Conservation (phyloP, 106 monocot species). For the Ottelia alismoides region DNA sequence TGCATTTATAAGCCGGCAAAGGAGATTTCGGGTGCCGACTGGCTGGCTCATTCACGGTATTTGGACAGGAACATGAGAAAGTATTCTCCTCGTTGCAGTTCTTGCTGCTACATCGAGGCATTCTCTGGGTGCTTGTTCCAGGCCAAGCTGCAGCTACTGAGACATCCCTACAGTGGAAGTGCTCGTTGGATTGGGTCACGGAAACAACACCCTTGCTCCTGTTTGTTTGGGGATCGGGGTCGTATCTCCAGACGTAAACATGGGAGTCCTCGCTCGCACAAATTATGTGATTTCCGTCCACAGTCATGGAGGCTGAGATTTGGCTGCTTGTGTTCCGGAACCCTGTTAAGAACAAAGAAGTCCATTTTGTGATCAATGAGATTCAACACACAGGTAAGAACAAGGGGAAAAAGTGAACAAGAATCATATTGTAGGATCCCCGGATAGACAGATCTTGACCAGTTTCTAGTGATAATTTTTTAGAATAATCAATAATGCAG, state of each 20-base stretch:
- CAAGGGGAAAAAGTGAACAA: too few species aligned
- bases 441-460: too few species aligned
- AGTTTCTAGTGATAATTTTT: too few species aligned
- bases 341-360: too few species aligned
- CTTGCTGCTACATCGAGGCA: not conserved
- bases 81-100: not conserved
- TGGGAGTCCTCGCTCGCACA: conserved; percentile 25
- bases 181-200: conserved; percentile 11
- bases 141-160: conserved; percentile 20
- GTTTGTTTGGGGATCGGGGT: conserved; percentile 4
- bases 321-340: conserved; percentile 24
- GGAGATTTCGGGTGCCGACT: too few species aligned
- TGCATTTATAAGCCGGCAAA: too few species aligned
- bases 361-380: too few species aligned
- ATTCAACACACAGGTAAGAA: too few species aligned
- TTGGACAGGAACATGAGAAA: too few species aligned
- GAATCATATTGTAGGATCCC: too few species aligned
- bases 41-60: too few species aligned
- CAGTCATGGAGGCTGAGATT: conserved; percentile 19
- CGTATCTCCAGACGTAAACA: conserved; percentile 22
- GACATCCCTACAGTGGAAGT: conserved; percentile 20
- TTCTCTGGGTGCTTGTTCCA: not conserved
- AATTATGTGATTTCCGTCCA: conserved; percentile 15
- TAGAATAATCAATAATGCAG: too few species aligned
- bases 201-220: conserved; percentile 1